phyloP scores from a whole-genome alignment of 345 rosid genomes.

The Hevea brasiliensis region DNA sequence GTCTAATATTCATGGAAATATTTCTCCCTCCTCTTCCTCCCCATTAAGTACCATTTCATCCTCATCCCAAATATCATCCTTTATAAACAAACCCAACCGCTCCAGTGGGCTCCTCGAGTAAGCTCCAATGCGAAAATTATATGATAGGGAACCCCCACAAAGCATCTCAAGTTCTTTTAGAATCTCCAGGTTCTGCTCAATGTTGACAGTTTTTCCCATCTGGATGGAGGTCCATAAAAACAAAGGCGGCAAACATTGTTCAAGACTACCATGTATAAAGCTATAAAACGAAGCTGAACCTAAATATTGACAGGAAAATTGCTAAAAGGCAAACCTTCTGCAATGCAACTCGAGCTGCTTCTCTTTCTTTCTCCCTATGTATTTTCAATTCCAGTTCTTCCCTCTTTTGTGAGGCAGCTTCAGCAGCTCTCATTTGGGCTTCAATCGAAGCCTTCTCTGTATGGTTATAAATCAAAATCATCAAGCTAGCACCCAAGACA shows the following conservation, averaged over 20 bases:
- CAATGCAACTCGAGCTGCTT: slow-evolving; percentile 65
- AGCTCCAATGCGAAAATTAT: slow-evolving; percentile 10
- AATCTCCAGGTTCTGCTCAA: slow-evolving; percentile 46
- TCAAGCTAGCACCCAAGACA: background rate
- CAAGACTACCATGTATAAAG: no score
- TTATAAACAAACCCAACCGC: slow-evolving; percentile 61
- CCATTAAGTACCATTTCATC: slow-evolving; percentile 28
- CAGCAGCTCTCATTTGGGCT: slow-evolving; percentile 68
- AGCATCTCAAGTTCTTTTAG: slow-evolving; percentile 54
- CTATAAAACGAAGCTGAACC: no score
- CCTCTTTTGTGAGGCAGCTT: slow-evolving; percentile 49
- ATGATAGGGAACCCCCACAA: slow-evolving; percentile 46
- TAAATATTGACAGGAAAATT: no score
- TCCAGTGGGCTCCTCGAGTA: slow-evolving; percentile 39
- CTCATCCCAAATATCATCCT: slow-evolving; percentile 41
- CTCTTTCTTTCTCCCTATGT: slow-evolving; percentile 60
- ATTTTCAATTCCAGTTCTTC: slow-evolving; percentile 54
- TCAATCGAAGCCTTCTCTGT: slow-evolving; percentile 75
- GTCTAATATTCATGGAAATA: slow-evolving; percentile 23
- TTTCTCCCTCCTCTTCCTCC: slow-evolving; percentile 82
- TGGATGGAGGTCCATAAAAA: slow-evolving; percentile 4
- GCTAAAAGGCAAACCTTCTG: slow-evolving; percentile 45
- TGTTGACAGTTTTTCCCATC: slow-evolving; percentile 60
- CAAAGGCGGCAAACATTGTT: background rate
- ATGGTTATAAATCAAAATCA: background rate